phyloP scores from a whole-genome alignment of 257 asterid species.

The Nicotiana tabacum region DNA sequence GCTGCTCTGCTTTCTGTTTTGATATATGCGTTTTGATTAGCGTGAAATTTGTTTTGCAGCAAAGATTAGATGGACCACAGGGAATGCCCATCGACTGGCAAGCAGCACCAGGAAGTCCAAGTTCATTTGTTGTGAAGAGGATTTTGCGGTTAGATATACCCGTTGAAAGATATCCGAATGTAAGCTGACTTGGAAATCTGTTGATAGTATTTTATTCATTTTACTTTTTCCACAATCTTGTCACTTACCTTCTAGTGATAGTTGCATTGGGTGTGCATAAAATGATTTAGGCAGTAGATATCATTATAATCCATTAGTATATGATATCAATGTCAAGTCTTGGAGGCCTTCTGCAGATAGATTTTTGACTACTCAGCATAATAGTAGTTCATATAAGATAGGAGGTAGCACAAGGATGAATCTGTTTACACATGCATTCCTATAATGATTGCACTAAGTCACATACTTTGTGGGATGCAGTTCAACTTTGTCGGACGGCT shows the following conservation, averaged over 20 bases:
- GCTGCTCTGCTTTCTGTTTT: neutral
- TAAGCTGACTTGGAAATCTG: constrained; percentile 28
- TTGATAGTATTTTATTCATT: neutral
- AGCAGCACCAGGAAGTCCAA: constrained; percentile 56
- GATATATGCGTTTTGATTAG: too few species aligned
- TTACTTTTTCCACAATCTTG: neutral
- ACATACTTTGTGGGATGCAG: constrained; percentile 23
- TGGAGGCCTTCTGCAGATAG: neutral
- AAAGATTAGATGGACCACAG: constrained; percentile 52
- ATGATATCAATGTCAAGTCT: neutral
- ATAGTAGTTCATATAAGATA: neutral
- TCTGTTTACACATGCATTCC: neutral
- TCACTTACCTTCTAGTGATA: neutral
- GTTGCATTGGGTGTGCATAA: neutral
- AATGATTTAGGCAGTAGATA: neutral
- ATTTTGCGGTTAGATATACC: constrained; percentile 73
- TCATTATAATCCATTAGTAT: neutral
- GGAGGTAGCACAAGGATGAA: neutral
- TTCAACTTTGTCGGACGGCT: constrained; percentile 84
- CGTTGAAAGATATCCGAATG: constrained; percentile 71
- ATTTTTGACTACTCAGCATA: neutral
- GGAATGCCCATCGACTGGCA: constrained; percentile 69
- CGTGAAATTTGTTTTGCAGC: constrained; percentile 14
- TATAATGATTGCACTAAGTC: neutral
- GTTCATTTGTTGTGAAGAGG: constrained; percentile 47